A percentile compares a stretch with the other conserved stretches of the same genome.
Evolutionary conservation across 192 early-diverging fungal species (phyloP).

Genomic region (Entophlyctis luteolus): DNA sequence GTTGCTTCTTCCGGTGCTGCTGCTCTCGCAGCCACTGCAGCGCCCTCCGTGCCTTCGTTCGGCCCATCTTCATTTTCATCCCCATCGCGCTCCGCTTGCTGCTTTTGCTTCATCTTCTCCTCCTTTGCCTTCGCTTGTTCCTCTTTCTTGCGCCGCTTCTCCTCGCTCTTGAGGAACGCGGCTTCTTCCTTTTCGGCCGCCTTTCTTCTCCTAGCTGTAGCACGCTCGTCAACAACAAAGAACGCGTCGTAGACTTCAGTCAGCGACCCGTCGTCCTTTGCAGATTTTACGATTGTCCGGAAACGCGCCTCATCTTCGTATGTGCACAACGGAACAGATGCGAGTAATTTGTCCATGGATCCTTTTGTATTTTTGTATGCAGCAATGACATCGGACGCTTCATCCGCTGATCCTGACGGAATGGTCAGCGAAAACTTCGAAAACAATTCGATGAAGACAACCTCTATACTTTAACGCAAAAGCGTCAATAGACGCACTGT

Average conservation of each 20-base stretch:
- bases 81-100: not conserved
- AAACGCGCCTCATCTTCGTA: constrained; percentile 65
- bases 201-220: constrained; percentile 36
- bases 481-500: constrained; percentile 65
- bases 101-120: not conserved
- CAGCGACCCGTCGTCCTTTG: constrained; percentile 53
- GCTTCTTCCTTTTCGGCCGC: constrained; percentile 40
- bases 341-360: constrained; percentile 67
- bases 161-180: not conserved
- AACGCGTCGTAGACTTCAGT: constrained; percentile 39
- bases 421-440: not conserved
- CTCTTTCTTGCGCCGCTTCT: not conserved
- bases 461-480: constrained; percentile 65
- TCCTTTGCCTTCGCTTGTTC: not conserved
- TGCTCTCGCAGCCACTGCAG: not conserved
- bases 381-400: constrained; percentile 60
- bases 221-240: constrained; percentile 32
- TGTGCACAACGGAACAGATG: constrained; percentile 52
- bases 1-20: not conserved
- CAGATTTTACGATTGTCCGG: constrained; percentile 53
- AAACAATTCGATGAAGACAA: no score
- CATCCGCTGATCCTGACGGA: constrained; percentile 63
- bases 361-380: constrained; percentile 62
- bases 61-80: not conserved
- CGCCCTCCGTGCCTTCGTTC: not conserved